Percentiles rank a stretch among this genome's conserved stretches.
Conservation (phyloP, 2,329 filamentous ascomycete genomes). For the Alternaria sp. region DNA sequence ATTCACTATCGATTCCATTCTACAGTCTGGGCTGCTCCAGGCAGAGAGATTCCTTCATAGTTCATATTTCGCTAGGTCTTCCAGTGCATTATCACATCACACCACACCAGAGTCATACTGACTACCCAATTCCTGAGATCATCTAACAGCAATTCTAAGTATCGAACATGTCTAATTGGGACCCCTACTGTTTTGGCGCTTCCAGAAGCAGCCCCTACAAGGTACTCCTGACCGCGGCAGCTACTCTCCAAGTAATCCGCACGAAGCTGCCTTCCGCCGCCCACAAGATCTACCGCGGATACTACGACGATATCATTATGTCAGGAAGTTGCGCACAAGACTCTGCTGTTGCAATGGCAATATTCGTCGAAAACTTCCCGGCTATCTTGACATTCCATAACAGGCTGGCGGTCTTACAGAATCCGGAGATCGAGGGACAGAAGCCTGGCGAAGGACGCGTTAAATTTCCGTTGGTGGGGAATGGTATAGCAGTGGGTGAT, state of each 20-base stretch:
- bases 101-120: not conserved
- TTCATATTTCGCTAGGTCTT: not conserved
- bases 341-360: not conserved
- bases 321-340: not conserved
- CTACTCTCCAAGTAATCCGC: not conserved
- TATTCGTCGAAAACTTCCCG: not conserved
- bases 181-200: not conserved
- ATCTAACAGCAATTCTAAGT: not conserved
- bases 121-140: fast-evolving
- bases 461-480: not conserved
- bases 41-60: not conserved
- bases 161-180: not conserved
- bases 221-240: not conserved
- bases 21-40: not conserved
- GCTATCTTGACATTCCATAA: not conserved
- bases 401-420: not conserved
- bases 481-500: not conserved
- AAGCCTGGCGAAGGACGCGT: not conserved
- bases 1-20: not conserved
- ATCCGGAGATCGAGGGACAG: not conserved
- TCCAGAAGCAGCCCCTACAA: not conserved
- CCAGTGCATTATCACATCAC: not conserved
- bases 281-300: not conserved
- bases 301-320: conserved; percentile 1
- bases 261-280: not conserved